These are phyloP conservation scores for Rhizomucor miehei DNA, from an alignment of 371 early-diverging fungal genomes.

Conservation along the genomic window DNA sequence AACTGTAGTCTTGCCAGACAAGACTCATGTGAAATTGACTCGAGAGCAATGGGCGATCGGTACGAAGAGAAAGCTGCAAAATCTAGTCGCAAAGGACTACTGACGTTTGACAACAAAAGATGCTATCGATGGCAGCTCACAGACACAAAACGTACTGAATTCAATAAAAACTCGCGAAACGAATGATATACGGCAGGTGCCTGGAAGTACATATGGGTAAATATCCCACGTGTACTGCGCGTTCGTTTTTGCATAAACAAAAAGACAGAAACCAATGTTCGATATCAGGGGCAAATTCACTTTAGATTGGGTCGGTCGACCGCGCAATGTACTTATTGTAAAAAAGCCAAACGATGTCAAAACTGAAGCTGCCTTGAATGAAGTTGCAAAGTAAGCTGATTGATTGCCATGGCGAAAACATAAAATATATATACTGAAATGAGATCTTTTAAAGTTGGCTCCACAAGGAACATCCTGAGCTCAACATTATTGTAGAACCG, in stretches of 20 bases:
- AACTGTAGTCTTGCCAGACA: conserved; percentile 17
- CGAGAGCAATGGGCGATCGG: conserved; percentile 18
- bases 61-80: conserved; percentile 1
- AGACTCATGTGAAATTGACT: conserved; percentile 15
- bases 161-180: conserved; percentile 22
- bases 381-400: conserved; percentile 62
- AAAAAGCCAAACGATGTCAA: conserved; percentile 72
- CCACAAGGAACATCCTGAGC: conserved; percentile 47
- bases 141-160: conserved; percentile 13
- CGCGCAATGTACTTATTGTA: conserved; percentile 72
- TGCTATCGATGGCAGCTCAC: background rate
- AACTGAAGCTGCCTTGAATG: conserved; percentile 65
- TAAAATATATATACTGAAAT: no score
- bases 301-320: conserved; percentile 64
- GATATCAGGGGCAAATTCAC: conserved; percentile 48
- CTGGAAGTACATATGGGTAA: conserved; percentile 64
- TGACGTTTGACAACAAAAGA: conserved; percentile 6
- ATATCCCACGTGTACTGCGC: background rate
- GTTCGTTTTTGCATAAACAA: background rate
- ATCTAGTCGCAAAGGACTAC: background rate
- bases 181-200: conserved; percentile 51
- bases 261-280: no score
- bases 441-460: conserved; percentile 77
- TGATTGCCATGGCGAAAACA: no score
- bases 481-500: conserved; percentile 71